Evolutionary conservation across 2,329 filamentous ascomycete species (phyloP).

Genomic region (Lecanicillium sp.): DNA sequence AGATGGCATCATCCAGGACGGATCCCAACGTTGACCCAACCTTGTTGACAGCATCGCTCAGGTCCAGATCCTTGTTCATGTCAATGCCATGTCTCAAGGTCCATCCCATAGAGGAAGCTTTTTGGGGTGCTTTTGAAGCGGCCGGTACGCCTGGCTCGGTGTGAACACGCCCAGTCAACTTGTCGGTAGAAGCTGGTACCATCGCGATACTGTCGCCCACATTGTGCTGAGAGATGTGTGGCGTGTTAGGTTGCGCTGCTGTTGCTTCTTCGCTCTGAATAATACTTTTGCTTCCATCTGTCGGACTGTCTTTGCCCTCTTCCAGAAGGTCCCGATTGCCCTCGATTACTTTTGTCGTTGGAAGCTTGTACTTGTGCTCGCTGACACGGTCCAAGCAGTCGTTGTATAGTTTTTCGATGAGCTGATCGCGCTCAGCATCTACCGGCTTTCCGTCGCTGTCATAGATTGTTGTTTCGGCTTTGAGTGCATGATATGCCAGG

Average conservation of each 20-base stretch:
- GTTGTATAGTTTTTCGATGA: slow-evolving; percentile 90
- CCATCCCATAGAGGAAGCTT: slow-evolving; percentile 81
- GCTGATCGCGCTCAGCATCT: slow-evolving; percentile 68
- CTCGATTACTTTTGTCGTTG: slow-evolving; percentile 64
- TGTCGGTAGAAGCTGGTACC: slow-evolving; percentile 59
- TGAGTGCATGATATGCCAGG: slow-evolving; percentile 76
- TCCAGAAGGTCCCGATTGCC: slow-evolving; percentile 79
- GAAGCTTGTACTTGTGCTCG: slow-evolving; percentile 76
- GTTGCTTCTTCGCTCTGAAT: slow-evolving; percentile 63
- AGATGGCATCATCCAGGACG: slow-evolving; percentile 88
- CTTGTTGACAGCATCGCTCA: slow-evolving; percentile 58
- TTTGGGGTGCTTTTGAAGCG: slow-evolving; percentile 67
- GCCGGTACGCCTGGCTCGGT: slow-evolving; percentile 63
- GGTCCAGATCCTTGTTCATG: slow-evolving; percentile 61
- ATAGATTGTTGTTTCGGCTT: slow-evolving; percentile 79
- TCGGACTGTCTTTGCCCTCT: slow-evolving; percentile 69
- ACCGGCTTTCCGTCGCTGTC: slow-evolving; percentile 76
- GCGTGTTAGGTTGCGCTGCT: slow-evolving; percentile 52
- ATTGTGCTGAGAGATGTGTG: slow-evolving; percentile 48
- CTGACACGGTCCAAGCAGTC: slow-evolving; percentile 90
- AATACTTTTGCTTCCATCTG: slow-evolving; percentile 66
- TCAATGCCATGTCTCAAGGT: slow-evolving; percentile 57
- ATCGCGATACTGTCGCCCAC: slow-evolving; percentile 48
- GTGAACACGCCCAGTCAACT: slow-evolving; percentile 66
- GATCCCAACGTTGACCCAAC: slow-evolving; percentile 73